phyloP scores from a whole-genome alignment of 805 yeast species.

The Candida fluviatilis region DNA sequence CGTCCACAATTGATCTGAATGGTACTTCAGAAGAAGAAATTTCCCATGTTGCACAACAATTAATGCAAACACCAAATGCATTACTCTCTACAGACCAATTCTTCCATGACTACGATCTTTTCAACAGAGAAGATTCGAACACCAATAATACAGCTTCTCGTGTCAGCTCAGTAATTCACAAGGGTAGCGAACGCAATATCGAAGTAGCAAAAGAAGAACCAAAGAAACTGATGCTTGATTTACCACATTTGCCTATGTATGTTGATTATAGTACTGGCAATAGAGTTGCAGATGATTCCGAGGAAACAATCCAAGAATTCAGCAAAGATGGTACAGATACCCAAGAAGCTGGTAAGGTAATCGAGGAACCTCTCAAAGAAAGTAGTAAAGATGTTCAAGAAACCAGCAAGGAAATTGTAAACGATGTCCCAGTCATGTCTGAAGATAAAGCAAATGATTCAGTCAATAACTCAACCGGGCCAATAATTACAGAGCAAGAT shows the following conservation, averaged over 20 bases:
- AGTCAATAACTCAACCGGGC: background rate
- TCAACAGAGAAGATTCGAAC: slow-evolving; percentile 5
- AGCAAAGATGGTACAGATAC: no score
- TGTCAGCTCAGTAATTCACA: slow-evolving; percentile 10
- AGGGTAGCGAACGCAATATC: slow-evolving; percentile 2
- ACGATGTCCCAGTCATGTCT: no score
- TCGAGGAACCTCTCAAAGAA: no score
- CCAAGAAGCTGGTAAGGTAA: no score
- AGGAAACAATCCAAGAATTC: background rate
- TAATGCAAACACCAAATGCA: slow-evolving; percentile 26
- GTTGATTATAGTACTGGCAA: background rate
- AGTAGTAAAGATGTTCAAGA: no score
- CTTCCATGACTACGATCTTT: slow-evolving; percentile 21
- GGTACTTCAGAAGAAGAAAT: slow-evolving; percentile 10
- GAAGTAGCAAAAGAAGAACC: background rate
- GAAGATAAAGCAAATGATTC: no score
- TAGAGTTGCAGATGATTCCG: background rate
- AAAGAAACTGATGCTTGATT: no score
- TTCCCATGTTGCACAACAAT: slow-evolving; percentile 38
- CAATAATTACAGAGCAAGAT: slow-evolving; percentile 4
- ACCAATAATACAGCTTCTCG: slow-evolving; percentile 1
- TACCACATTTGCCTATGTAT: no score
- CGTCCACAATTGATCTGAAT: slow-evolving; percentile 9
- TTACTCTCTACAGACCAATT: slow-evolving; percentile 25
- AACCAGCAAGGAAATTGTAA: no score